A percentile compares a stretch with the other conserved stretches of the same genome.
Conservation (phyloP, 495 filamentous ascomycete species). For the Paragyromitra xinjiangensis region DNA sequence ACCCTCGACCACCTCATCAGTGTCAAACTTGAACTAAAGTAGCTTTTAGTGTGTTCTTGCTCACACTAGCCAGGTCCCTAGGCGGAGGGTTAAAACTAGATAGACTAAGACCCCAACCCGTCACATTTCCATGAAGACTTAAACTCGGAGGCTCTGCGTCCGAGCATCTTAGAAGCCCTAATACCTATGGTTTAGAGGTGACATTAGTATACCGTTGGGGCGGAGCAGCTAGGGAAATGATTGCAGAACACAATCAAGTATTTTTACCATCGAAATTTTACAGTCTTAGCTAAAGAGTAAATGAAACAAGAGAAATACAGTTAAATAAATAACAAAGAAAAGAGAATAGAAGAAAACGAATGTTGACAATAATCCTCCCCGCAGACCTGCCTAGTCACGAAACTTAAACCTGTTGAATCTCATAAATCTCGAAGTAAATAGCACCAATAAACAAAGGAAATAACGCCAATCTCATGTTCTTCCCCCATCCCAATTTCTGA, state of each 20-base stretch:
- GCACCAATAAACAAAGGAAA: conserved; percentile 9
- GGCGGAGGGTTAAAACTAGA: too few relatives aligned
- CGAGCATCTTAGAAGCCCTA: too few relatives aligned
- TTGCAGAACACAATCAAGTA: background rate
- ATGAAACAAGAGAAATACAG: background rate
- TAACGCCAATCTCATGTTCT: background rate
- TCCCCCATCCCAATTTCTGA: conserved; percentile 27
- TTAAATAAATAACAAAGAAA: background rate
- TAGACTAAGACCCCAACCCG: too few relatives aligned
- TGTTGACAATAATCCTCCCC: background rate
- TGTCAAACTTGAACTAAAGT: too few relatives aligned
- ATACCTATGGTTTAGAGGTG: too few relatives aligned
- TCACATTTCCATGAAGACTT: too few relatives aligned
- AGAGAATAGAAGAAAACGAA: background rate
- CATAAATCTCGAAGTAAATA: background rate
- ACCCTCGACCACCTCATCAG: too few relatives aligned
- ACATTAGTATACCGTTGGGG: too few relatives aligned
- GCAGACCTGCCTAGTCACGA: background rate
- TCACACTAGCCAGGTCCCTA: too few relatives aligned
- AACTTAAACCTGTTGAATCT: background rate
- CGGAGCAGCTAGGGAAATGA: background rate
- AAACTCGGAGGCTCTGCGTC: too few relatives aligned
- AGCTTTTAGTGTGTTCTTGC: too few relatives aligned
- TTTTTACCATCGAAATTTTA: background rate
- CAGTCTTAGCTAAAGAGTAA: background rate